Percentiles rank a stretch among this genome's conserved stretches.
phyloP scores from a whole-genome alignment of 352 stramenopile genomes.

The Phytophthora vignae region DNA sequence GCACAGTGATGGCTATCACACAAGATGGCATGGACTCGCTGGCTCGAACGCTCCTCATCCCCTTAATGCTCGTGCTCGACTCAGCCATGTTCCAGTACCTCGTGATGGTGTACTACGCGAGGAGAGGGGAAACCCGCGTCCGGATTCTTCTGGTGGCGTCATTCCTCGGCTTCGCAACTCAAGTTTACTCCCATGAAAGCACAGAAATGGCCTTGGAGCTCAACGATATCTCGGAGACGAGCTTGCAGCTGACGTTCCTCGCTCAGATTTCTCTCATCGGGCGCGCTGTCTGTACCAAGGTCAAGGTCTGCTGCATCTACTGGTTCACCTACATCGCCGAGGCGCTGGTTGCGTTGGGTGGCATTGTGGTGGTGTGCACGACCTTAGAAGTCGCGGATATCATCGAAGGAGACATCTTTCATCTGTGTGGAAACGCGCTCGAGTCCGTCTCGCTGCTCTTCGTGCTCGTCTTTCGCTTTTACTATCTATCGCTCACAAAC shows the following conservation, averaged over 20 bases:
- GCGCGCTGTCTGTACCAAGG: not conserved
- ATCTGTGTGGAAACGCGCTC: not conserved
- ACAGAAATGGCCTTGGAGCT: not conserved
- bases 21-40: not conserved
- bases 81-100: slow-evolving; percentile 1
- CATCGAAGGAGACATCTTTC: not conserved
- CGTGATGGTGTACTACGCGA: not conserved
- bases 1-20: not conserved
- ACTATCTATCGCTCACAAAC: not conserved
- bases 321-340: not conserved
- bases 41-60: not conserved
- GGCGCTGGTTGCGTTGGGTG: not conserved
- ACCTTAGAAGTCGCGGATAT: not conserved
- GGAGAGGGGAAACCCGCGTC: not conserved
- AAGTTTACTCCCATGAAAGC: not conserved
- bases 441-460: slow-evolving; percentile 1
- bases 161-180: not conserved
- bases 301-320: not conserved
- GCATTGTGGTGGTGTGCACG: not conserved
- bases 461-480: not conserved
- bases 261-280: not conserved
- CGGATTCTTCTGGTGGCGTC: not conserved
- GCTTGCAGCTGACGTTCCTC: slow-evolving; percentile 3
- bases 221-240: not conserved
- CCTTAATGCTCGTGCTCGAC: not conserved